These are phyloP conservation scores for Cercospora nicotianae DNA, from an alignment of 2,329 filamentous ascomycete genomes.

Conservation along the genomic window DNA sequence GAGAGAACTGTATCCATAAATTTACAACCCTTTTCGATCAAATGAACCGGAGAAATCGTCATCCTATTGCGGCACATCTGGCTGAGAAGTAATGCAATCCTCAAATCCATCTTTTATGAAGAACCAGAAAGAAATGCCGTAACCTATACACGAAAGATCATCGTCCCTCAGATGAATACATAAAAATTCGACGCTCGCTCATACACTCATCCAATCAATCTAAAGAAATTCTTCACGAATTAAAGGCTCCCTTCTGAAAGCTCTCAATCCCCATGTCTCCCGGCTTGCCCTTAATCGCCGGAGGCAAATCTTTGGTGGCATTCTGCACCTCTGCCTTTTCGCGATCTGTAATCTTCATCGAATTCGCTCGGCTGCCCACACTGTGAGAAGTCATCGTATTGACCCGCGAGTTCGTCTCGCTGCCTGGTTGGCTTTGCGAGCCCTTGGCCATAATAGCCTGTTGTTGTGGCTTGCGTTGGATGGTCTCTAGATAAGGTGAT, in stretches of 20 bases:
- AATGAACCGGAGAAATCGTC: neutral
- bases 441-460: constrained; percentile 48
- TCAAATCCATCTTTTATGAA: neutral
- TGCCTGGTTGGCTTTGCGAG: constrained; percentile 45
- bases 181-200: neutral
- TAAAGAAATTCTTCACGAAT: constrained; percentile 50
- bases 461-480: constrained; percentile 57
- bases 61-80: neutral
- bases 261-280: constrained; percentile 67
- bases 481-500: constrained; percentile 80
- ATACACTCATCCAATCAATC: neutral
- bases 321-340: constrained; percentile 38
- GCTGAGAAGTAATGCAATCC: neutral
- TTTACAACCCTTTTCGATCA: no score
- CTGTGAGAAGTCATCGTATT: constrained; percentile 56
- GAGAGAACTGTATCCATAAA: no score
- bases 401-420: constrained; percentile 50
- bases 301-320: constrained; percentile 41
- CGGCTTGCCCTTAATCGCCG: constrained; percentile 58
- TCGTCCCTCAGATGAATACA: neutral
- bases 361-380: constrained; percentile 43
- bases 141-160: neutral
- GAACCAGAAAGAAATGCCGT: neutral
- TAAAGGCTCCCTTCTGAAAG: constrained; percentile 70
- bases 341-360: constrained; percentile 49